These are phyloP conservation scores for Tetracladium marchalianum DNA, from an alignment of 495 filamentous ascomycete species.

Conservation along the genomic window DNA sequence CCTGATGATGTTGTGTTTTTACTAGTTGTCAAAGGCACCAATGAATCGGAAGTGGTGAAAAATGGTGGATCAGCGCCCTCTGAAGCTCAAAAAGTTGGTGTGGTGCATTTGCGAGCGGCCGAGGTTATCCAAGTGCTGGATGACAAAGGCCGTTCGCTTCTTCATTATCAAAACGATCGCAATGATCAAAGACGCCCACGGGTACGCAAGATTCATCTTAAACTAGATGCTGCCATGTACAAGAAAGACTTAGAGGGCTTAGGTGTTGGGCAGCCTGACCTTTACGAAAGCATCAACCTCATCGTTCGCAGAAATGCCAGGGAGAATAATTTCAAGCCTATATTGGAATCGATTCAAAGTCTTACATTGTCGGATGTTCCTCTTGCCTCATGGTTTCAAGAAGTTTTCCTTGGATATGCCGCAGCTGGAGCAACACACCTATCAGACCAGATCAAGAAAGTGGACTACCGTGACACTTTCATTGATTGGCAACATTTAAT, in stretches of 20 bases:
- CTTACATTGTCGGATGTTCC: constrained; percentile 79
- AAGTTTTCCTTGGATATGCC: constrained; percentile 90
- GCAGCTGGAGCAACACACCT: constrained; percentile 79
- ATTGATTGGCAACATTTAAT: constrained; percentile 91
- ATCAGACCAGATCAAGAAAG: constrained; percentile 59
- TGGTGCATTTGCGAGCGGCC: constrained; percentile 69
- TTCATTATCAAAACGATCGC: constrained; percentile 41
- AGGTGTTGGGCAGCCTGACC: constrained; percentile 54
- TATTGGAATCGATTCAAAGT: constrained; percentile 82
- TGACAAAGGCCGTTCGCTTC: constrained; percentile 69
- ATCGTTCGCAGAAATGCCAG: constrained; percentile 73
- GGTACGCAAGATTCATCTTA: constrained; percentile 64
- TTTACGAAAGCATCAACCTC: constrained; percentile 82
- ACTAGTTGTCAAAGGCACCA: constrained; percentile 52
- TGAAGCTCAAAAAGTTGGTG: constrained; percentile 47
- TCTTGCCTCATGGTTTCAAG: constrained; percentile 85
- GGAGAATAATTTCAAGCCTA: constrained; percentile 96
- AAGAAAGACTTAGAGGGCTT: constrained; percentile 62
- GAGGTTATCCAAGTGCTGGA: constrained; percentile 84
- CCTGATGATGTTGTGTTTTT: constrained; percentile 88
- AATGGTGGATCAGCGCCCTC: constrained; percentile 41
- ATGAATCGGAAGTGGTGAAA: constrained; percentile 38
- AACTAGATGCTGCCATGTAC: constrained; percentile 71
- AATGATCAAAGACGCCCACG: constrained; percentile 42
- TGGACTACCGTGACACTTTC: constrained; percentile 93